phyloP scores from a whole-genome alignment of 2,329 filamentous ascomycete species.

The Botrytis porri region DNA sequence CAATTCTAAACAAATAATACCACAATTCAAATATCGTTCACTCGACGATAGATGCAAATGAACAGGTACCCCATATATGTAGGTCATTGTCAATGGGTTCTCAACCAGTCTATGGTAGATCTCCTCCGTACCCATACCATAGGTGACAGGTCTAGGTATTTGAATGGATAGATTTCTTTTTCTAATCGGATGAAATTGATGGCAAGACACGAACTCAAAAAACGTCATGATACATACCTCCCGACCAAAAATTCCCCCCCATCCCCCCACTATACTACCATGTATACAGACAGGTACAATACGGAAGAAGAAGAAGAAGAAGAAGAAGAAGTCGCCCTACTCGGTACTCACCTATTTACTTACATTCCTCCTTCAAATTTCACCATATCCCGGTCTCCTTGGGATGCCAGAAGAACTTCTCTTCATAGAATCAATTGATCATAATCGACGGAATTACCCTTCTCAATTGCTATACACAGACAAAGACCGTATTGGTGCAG shows the following conservation, averaged over 20 bases:
- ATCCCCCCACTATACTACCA: constrained; percentile 1
- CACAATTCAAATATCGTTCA: not conserved
- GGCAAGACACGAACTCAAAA: not conserved
- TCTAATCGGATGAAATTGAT: constrained; percentile 1
- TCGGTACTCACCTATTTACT: not conserved
- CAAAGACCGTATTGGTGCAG: not conserved
- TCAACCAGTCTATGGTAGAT: not conserved
- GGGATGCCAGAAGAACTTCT: not conserved
- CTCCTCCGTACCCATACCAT: not conserved
- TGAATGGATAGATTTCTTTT: not conserved
- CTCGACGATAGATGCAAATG: not conserved
- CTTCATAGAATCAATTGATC: not conserved
- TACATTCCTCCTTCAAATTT: constrained; percentile 4
- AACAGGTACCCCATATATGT: not conserved
- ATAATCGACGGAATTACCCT: not conserved
- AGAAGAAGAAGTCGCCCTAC: not conserved
- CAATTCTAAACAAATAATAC: no score
- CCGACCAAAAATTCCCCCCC: not conserved
- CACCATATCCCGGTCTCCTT: not conserved
- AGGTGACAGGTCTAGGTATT: not conserved
- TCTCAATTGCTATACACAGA: not conserved
- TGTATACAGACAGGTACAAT: not conserved
- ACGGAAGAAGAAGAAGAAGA: not conserved
- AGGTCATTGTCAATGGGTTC: not conserved
- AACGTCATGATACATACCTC: constrained; percentile 7